These are phyloP conservation scores for Dalbergia cochinchinensis DNA, from an alignment of 306 rosid genomes.

Conservation along the genomic window DNA sequence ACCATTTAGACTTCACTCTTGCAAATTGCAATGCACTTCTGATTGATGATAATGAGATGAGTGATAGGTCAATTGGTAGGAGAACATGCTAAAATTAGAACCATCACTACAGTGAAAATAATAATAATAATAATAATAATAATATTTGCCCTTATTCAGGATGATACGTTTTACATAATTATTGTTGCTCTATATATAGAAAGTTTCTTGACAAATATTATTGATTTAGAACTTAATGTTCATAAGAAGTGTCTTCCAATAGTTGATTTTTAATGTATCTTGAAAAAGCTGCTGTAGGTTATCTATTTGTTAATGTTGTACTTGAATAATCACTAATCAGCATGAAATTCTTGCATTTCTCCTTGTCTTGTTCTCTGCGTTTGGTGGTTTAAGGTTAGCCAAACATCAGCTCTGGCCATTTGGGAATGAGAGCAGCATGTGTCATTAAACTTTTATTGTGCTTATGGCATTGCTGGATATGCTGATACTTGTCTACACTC, in stretches of 20 bases:
- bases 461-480: conserved; percentile 24
- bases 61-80: conserved; percentile 28
- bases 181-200: background rate
- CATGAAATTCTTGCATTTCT: background rate
- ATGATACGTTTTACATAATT: background rate
- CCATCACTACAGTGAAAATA: background rate
- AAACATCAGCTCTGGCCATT: background rate
- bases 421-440: background rate
- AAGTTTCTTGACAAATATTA: background rate
- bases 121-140: background rate
- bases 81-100: conserved; percentile 20
- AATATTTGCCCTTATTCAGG: background rate
- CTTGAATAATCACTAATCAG: background rate
- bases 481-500: background rate
- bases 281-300: background rate
- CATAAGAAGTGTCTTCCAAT: background rate
- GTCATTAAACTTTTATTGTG: conserved; percentile 16
- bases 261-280: background rate
- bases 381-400: conserved; percentile 3
- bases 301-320: background rate
- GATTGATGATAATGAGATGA: conserved; percentile 28
- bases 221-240: background rate
- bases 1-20: conserved; percentile 2
- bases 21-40: conserved; percentile 18
- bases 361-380: conserved; percentile 1